phyloP scores from a whole-genome alignment of 2,329 filamentous ascomycete genomes.

The Aspergillus neoniger region DNA sequence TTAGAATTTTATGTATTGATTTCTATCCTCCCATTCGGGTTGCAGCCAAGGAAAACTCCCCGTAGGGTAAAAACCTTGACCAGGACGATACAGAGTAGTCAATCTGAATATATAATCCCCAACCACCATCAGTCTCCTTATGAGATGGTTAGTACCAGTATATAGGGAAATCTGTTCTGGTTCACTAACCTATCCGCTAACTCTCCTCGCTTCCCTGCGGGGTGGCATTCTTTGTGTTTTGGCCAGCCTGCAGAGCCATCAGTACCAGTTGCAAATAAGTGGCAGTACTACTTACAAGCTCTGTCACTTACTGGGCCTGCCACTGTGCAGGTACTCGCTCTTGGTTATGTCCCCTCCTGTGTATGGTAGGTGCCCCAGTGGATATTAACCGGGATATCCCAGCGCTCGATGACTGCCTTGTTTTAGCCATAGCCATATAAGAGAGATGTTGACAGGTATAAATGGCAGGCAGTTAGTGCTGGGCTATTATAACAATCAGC shows the following conservation, averaged over 20 bases:
- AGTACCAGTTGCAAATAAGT: background rate
- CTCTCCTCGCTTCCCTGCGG: conserved; percentile 9
- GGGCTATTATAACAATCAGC: background rate
- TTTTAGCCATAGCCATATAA: no score
- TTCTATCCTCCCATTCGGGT: conserved; percentile 21
- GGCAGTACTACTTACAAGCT: background rate
- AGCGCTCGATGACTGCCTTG: no score
- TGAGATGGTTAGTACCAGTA: background rate
- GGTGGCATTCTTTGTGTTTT: conserved; percentile 11
- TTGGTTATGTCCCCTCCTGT: background rate
- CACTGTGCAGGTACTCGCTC: background rate
- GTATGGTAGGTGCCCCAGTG: background rate
- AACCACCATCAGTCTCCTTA: background rate
- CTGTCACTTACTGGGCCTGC: conserved; percentile 13
- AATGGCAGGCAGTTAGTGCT: background rate
- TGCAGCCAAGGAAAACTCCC: conserved; percentile 21
- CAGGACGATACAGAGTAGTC: conserved; percentile 11
- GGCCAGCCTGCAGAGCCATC: conserved; percentile 11
- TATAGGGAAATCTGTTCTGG: no score
- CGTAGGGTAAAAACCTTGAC: conserved; percentile 22
- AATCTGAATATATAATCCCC: background rate
- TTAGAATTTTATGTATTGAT: background rate
- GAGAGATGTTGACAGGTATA: no score
- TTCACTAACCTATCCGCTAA: background rate
- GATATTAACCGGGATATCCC: no score